phyloP scores from a whole-genome alignment of 176 grass and related monocot genomes.

The maize (Zea mays) region Zm-B73-REFERENCE-NAM-5.0 NC_050096.1:25560501-25561000 shows the following conservation, averaged over 20 bases:
- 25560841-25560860: constrained; percentile 28
- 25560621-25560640: constrained; percentile 12
- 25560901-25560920: constrained; percentile 15
- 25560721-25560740: background rate
- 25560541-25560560: background rate
- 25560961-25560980: constrained; percentile 76
- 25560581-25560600: background rate
- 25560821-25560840: constrained; percentile 56
- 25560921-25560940: constrained; percentile 7
- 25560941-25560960: constrained; percentile 31
- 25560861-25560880: constrained; percentile 35
- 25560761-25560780: constrained; percentile 58
- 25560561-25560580: constrained; percentile 7
- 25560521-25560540: background rate
- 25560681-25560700: background rate
- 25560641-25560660: background rate
- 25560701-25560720: background rate
- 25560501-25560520: background rate
- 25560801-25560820: constrained; percentile 90
- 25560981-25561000: constrained; percentile 77
- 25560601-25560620: background rate
- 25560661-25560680: background rate
- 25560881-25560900: constrained; percentile 27
- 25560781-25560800: constrained; percentile 64
- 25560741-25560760: constrained; percentile 34